phyloP scores from a whole-genome alignment of 495 filamentous ascomycete genomes.

The Aspergillus saccharolyticus region DNA sequence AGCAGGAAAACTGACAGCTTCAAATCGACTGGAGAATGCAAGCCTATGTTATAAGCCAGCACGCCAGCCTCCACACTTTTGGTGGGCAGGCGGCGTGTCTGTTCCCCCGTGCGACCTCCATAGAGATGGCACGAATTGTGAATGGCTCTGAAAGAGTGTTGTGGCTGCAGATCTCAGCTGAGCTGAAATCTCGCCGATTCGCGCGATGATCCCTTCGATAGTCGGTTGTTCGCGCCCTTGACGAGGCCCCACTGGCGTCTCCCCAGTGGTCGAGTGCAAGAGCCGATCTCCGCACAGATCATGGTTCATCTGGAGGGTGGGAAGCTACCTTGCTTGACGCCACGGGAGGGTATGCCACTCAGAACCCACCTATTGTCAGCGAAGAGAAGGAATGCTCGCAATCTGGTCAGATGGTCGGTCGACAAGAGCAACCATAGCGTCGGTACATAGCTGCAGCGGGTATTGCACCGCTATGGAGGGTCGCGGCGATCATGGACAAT shows the following conservation, averaged over 20 bases:
- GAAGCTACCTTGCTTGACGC: conserved; percentile 13
- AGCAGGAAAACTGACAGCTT: not conserved
- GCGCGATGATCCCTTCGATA: conserved; percentile 8
- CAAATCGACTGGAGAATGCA: not conserved
- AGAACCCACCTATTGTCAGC: conserved; percentile 13
- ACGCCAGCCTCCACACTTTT: not conserved
- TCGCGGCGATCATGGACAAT: not conserved
- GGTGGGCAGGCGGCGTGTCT: not conserved
- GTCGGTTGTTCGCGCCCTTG: conserved; percentile 6
- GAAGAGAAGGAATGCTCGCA: not conserved
- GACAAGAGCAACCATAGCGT: too few relatives aligned
- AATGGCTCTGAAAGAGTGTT: conserved; percentile 9
- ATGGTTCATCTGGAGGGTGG: conserved; percentile 21
- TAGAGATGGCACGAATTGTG: conserved; percentile 3
- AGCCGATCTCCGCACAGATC: conserved; percentile 25
- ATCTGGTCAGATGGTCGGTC: too few relatives aligned
- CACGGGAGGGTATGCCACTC: conserved; percentile 7
- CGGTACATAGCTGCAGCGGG: not conserved
- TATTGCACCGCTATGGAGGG: not conserved
- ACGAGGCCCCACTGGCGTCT: conserved; percentile 7
- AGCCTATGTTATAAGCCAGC: conserved; percentile 7
- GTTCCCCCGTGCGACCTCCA: conserved; percentile 11
- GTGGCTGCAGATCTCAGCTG: conserved; percentile 18
- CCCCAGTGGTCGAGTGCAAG: conserved; percentile 8
- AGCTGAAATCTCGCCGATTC: conserved; percentile 10